These are phyloP conservation scores for Candida pseudoviswanathii DNA, from an alignment of 1,139 yeast species.

Conservation along the genomic window DNA sequence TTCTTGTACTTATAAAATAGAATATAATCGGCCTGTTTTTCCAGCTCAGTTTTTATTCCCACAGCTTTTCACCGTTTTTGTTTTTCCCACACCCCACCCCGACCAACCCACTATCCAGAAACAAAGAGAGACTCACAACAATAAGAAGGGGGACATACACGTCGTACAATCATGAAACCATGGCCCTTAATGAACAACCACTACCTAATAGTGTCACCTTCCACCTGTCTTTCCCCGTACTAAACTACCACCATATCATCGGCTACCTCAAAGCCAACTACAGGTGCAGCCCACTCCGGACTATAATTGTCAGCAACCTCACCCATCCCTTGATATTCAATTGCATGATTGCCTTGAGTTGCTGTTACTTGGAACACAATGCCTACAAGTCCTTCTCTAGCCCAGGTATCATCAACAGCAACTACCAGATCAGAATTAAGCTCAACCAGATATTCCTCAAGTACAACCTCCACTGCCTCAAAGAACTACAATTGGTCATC, in stretches of 20 bases:
- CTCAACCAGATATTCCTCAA: conserved; percentile 14
- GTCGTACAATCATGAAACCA: neutral
- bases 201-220: neutral
- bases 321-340: conserved; percentile 14
- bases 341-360: conserved; percentile 22
- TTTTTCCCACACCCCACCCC: neutral
- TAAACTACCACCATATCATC: neutral
- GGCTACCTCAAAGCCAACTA: neutral
- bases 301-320: neutral
- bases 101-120: neutral
- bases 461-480: conserved; percentile 26
- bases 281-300: neutral
- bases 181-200: neutral
- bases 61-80: neutral
- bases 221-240: neutral
- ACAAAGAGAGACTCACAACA: neutral
- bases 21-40: no score
- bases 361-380: conserved; percentile 24
- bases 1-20: no score
- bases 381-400: conserved; percentile 23
- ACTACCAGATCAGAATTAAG: neutral
- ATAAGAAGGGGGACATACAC: neutral
- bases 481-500: conserved; percentile 20
- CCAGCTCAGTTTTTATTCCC: neutral
- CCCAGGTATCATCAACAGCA: conserved; percentile 6